phyloP scores from a whole-genome alignment of 495 filamentous ascomycete genomes.

The Cercophora sp. region DNA sequence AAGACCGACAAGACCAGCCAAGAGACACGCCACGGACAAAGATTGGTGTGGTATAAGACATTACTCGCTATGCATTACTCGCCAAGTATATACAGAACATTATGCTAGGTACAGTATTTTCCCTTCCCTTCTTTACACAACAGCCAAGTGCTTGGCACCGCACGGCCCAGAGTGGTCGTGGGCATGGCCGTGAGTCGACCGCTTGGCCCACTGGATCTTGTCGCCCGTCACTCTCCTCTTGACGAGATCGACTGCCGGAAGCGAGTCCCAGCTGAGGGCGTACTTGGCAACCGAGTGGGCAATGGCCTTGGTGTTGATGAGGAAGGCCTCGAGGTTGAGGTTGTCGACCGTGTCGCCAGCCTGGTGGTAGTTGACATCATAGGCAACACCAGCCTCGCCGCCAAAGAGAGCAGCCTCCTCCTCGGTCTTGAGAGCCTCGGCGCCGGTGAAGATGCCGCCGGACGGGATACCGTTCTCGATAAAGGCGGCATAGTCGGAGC shows the following conservation, averaged over 20 bases:
- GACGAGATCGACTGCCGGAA: slow-evolving; percentile 2
- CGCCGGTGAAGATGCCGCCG: slow-evolving; percentile 67
- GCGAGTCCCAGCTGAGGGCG: slow-evolving; percentile 39
- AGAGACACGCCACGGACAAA: background rate
- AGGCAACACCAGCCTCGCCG: slow-evolving; percentile 54
- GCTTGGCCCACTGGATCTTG: background rate
- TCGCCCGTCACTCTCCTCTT: slow-evolving; percentile 4
- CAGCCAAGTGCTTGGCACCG: background rate
- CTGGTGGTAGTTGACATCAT: slow-evolving; percentile 62
- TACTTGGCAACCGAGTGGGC: slow-evolving; percentile 64
- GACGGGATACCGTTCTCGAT: slow-evolving; percentile 58
- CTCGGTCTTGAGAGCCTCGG: slow-evolving; percentile 61
- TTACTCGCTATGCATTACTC: background rate
- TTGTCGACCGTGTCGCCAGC: slow-evolving; percentile 57
- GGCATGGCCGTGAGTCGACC: background rate
- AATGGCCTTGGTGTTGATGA: slow-evolving; percentile 57
- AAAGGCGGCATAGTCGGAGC: slow-evolving; percentile 68
- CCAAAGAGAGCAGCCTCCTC: slow-evolving; percentile 56
- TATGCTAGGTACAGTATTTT: background rate
- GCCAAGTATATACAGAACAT: too few relatives aligned
- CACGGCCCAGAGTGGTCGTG: slow-evolving; percentile 8
- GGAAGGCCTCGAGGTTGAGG: slow-evolving; percentile 55
- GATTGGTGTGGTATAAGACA: background rate
- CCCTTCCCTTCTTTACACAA: background rate
- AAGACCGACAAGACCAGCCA: too few relatives aligned